phyloP scores from a whole-genome alignment of 257 asterid species.

The Jasminum sambac region DNA sequence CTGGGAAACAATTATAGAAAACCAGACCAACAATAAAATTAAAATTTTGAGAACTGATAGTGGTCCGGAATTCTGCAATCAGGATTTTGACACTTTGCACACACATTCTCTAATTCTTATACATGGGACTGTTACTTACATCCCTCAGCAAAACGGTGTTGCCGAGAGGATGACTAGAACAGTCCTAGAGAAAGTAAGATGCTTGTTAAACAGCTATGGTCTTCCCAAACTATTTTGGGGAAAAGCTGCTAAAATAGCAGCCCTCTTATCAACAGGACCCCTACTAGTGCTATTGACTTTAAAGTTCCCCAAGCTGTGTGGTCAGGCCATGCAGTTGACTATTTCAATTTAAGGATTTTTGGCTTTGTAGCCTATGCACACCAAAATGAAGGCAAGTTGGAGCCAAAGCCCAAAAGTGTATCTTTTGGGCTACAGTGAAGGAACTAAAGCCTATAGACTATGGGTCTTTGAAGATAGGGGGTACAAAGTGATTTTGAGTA shows the following conservation, averaged over 20 bases:
- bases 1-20: background rate
- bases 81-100: background rate
- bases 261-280: too few species aligned
- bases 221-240: background rate
- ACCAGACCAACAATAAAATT: background rate
- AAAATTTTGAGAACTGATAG: background rate
- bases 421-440: too few species aligned
- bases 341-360: too few species aligned
- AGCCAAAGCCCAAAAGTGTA: too few species aligned
- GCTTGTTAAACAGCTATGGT: too few species aligned
- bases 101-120: background rate
- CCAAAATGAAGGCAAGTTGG: too few species aligned
- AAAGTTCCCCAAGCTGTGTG: background rate
- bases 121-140: background rate
- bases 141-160: background rate
- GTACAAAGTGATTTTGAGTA: too few species aligned
- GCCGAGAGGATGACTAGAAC: background rate
- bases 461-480: too few species aligned
- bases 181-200: background rate
- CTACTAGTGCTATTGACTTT: too few species aligned
- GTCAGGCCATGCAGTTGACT: background rate
- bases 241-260: background rate
- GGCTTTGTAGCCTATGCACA: background rate
- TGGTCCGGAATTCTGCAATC: background rate
- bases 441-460: too few species aligned